Base-by-base conservation (phyloP, 108 stramenopile species). In the Phaeodactylum tricornutum region DNA sequence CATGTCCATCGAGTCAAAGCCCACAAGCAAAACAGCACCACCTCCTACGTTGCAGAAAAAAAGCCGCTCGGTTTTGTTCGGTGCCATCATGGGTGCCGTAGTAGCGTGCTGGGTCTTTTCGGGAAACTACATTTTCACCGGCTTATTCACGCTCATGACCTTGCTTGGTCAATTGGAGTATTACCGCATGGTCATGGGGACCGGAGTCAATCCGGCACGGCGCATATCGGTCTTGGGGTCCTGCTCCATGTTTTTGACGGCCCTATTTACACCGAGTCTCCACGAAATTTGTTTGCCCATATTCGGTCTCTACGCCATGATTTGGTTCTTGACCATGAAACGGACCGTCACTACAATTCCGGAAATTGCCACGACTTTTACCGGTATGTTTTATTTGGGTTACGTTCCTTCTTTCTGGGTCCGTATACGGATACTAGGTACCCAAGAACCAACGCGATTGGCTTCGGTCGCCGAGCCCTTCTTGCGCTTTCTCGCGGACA, bases 381-480 rank as follows among this genome's bases (percentile, higher is more conserved):
- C 95, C 29, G 97, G 97, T 0, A 92, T 98, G 81, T 94, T 98
- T 66, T 98, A 96, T 60, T 57, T 91, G 27, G 96, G 92, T 15
- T 97, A 97, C 50, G 72, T 95, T 37, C 96, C 96, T 8, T 75
- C 72, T 31, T 97, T 91, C 61, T 97, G 96, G 93, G 92, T 95
- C 6, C 80, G 94, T 19, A 73, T 77, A 47, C 64, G 87, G 21
- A 59, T 71, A 5, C 45, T 83, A 7, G 87, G 87, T 29, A 62
- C 34, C 23, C 49, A 56, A 41, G 63, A 69, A 51, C 83, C 87
- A 2, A 85, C 84, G 2, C 69, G 86, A 5, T 46, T 92, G 17
- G 67, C 66, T 20, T 64, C 72, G 0, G 17, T 88, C 17, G 47
- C 62, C 19, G 62, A 53, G 39, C 82, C 89, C 21, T 28, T 81